These are phyloP conservation scores for Terana coerulea DNA, from an alignment of 768 basidiomycete genomes.

Conservation along the genomic window DNA sequence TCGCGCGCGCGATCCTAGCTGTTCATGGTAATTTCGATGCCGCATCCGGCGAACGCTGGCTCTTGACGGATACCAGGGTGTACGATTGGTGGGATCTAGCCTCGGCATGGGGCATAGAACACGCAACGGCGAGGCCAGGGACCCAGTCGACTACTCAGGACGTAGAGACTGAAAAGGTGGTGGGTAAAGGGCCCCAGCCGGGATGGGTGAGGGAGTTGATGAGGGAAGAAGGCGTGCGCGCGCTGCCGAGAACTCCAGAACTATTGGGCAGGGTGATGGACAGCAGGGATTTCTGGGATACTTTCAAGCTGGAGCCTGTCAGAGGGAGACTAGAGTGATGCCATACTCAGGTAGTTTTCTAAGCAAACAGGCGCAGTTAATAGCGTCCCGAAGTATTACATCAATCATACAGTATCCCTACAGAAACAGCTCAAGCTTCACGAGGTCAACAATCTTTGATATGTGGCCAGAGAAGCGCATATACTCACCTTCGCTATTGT, in stretches of 20 bases:
- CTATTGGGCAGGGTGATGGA: slow-evolving; percentile 51
- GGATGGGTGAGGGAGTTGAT: slow-evolving; percentile 59
- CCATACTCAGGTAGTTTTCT: slow-evolving; percentile 3
- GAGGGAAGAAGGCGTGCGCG: slow-evolving; percentile 44
- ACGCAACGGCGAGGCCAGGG: slow-evolving; percentile 10
- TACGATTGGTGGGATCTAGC: slow-evolving; percentile 72
- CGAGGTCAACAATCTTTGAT: too few relatives aligned
- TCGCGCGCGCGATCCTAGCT: slow-evolving; percentile 58
- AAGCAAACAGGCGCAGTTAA: too few relatives aligned
- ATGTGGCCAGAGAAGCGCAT: neutral
- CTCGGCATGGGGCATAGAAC: slow-evolving; percentile 43
- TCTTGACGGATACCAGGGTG: slow-evolving; percentile 50
- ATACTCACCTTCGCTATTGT: slow-evolving; percentile 1
- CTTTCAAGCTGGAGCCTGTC: slow-evolving; percentile 41
- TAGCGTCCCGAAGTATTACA: too few relatives aligned
- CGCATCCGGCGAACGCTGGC: slow-evolving; percentile 51
- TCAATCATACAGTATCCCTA: slow-evolving; percentile 1
- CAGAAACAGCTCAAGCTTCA: neutral
- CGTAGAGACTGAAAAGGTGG: slow-evolving; percentile 3
- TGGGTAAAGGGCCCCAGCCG: slow-evolving; percentile 43
- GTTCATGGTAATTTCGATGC: slow-evolving; percentile 42
- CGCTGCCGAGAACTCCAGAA: slow-evolving; percentile 48
- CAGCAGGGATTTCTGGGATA: slow-evolving; percentile 58
- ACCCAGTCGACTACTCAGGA: neutral
- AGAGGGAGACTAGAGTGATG: slow-evolving; percentile 29